phyloP scores from a whole-genome alignment of 257 asterid species.

The Scutellaria minor region DNA sequence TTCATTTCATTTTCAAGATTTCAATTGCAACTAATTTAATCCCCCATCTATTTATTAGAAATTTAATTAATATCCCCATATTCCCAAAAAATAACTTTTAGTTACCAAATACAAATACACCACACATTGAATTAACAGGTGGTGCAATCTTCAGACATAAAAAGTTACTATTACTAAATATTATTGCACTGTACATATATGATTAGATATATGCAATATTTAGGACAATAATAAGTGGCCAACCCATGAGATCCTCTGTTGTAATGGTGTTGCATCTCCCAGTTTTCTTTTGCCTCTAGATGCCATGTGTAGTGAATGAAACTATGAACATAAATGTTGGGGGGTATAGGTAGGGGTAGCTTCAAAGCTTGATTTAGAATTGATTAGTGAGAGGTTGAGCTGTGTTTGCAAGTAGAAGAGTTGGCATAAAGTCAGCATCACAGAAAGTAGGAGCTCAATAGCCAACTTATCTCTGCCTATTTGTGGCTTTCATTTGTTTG shows the following conservation, averaged over 20 bases:
- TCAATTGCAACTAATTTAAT: constrained; percentile 20
- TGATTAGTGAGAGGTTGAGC: constrained; percentile 26
- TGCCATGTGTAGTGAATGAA: no score
- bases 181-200: neutral
- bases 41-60: neutral
- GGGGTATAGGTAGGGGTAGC: constrained; percentile 21
- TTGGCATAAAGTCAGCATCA: constrained; percentile 50
- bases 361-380: constrained; percentile 32
- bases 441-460: constrained; percentile 23
- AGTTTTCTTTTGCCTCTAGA: no score
- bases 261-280: no score
- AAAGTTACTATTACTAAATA: neutral
- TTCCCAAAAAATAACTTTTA: neutral
- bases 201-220: neutral
- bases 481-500: constrained; percentile 37
- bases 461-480: constrained; percentile 26
- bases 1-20: constrained; percentile 21
- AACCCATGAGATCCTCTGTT: no score
- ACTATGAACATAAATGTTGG: no score
- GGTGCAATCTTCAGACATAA: neutral
- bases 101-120: neutral
- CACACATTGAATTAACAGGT: neutral
- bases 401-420: constrained; percentile 40
- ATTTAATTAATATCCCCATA: neutral
- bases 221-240: constrained; percentile 6